Evolutionary conservation across 352 stramenopile species (phyloP).

Genomic region (Pilasporangium apinafurcum): DNA sequence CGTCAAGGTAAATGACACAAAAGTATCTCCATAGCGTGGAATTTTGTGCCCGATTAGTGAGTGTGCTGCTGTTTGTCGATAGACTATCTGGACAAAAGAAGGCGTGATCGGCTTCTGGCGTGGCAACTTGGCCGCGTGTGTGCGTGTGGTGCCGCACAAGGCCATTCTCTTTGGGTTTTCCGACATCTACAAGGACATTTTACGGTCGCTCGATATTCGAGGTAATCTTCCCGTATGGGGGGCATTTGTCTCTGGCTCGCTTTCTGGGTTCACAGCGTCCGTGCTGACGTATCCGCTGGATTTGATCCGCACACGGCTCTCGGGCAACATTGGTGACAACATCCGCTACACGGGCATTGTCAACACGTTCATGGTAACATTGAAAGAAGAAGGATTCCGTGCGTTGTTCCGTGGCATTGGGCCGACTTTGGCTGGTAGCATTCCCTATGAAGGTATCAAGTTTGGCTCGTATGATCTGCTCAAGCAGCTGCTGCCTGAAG

Average conservation of each 20-base stretch:
- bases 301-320: conserved; percentile 75
- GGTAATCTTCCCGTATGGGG: conserved; percentile 38
- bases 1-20: conserved; percentile 18
- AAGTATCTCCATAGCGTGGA: not conserved
- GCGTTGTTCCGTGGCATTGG: conserved; percentile 70
- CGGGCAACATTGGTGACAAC: conserved; percentile 59
- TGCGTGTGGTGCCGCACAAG: conserved; percentile 77
- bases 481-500: conserved; percentile 39
- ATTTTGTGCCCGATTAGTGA: not conserved
- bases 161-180: conserved; percentile 80
- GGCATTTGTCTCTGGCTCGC: conserved; percentile 57
- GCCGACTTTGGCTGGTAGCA: conserved; percentile 55
- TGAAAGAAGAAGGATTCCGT: conserved; percentile 59
- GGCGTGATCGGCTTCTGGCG: conserved; percentile 67
- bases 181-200: conserved; percentile 82
- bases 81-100: conserved; percentile 50
- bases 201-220: conserved; percentile 24
- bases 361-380: conserved; percentile 58
- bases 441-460: conserved; percentile 81
- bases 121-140: conserved; percentile 66
- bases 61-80: not conserved
- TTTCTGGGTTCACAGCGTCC: conserved; percentile 82
- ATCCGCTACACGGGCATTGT: conserved; percentile 66
- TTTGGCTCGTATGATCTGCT: conserved; percentile 77
- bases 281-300: conserved; percentile 84